Conservation (phyloP, 2,329 filamentous ascomycete genomes). For the Talaromyces rugulosus region DNA sequence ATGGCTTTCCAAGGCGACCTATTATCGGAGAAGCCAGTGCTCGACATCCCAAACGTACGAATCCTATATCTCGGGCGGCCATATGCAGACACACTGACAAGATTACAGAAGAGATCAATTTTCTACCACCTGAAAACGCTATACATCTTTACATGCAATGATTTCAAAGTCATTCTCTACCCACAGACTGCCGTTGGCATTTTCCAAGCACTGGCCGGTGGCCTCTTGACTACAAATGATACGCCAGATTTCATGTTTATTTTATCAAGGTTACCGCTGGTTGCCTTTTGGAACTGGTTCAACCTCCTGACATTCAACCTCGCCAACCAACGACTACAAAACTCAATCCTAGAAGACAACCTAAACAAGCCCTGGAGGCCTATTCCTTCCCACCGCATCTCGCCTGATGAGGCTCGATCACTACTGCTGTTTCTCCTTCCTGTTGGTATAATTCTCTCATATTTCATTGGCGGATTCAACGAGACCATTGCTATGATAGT, state of each 20-base stretch:
- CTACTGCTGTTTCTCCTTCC: constrained; percentile 12
- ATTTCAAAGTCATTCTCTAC: constrained; percentile 24
- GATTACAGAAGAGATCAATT: neutral
- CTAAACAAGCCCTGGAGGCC: constrained; percentile 40
- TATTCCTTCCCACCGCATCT: constrained; percentile 23
- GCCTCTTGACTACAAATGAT: neutral
- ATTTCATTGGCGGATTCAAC: constrained; percentile 11
- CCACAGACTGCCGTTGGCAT: constrained; percentile 28
- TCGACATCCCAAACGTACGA: neutral
- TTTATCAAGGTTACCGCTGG: constrained; percentile 14
- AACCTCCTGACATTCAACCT: constrained; percentile 33
- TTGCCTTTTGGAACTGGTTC: constrained; percentile 17
- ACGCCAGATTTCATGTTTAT: constrained; percentile 3
- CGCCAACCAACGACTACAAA: constrained; percentile 34
- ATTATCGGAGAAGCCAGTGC: neutral
- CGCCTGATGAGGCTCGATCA: constrained; percentile 10
- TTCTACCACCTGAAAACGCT: constrained; percentile 6
- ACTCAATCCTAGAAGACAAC: constrained; percentile 33
- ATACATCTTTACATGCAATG: constrained; percentile 23
- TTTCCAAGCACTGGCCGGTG: constrained; percentile 22
- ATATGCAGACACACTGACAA: neutral
- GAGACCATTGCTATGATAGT: constrained; percentile 9
- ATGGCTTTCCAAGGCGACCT: neutral
- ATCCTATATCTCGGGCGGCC: neutral
- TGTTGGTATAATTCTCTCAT: neutral